phyloP scores from a whole-genome alignment of 2,329 filamentous ascomycete genomes.

The Paraphoma sp. region DNA sequence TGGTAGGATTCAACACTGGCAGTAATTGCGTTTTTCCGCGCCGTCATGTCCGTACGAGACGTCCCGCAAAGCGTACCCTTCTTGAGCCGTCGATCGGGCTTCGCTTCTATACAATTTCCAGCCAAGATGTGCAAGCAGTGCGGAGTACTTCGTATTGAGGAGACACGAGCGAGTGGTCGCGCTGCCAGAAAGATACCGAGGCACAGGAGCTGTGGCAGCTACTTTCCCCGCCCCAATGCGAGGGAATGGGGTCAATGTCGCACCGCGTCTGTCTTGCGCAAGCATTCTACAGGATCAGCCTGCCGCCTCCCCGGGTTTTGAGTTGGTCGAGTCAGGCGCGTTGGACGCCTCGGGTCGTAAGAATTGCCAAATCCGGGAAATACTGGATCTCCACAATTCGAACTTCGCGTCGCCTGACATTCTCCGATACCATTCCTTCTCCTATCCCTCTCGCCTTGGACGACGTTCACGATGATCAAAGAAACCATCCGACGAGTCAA shows the following conservation, averaged over 20 bases:
- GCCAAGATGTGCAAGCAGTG: background rate
- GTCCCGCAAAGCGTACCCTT: too few relatives aligned
- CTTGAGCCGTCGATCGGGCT: background rate
- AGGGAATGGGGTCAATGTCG: background rate
- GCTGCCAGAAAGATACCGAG: background rate
- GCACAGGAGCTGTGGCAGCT: background rate
- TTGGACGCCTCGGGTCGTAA: background rate
- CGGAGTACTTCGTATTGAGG: background rate
- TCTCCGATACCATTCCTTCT: background rate
- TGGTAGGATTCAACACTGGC: background rate
- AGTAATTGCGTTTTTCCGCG: background rate
- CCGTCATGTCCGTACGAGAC: too few relatives aligned
- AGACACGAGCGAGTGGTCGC: background rate
- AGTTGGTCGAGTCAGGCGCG: background rate
- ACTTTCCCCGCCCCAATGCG: background rate
- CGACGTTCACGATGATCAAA: constrained; percentile 28
- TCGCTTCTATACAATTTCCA: background rate
- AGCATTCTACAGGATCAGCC: background rate
- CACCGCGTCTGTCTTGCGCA: background rate
- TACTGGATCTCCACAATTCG: background rate
- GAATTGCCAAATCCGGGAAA: background rate
- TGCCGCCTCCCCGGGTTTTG: background rate
- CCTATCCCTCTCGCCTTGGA: background rate
- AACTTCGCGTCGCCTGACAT: background rate
- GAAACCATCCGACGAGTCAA: constrained; percentile 47